Conservation (phyloP, 2,329 filamentous ascomycete genomes). For the Capronia epimyces region DNA sequence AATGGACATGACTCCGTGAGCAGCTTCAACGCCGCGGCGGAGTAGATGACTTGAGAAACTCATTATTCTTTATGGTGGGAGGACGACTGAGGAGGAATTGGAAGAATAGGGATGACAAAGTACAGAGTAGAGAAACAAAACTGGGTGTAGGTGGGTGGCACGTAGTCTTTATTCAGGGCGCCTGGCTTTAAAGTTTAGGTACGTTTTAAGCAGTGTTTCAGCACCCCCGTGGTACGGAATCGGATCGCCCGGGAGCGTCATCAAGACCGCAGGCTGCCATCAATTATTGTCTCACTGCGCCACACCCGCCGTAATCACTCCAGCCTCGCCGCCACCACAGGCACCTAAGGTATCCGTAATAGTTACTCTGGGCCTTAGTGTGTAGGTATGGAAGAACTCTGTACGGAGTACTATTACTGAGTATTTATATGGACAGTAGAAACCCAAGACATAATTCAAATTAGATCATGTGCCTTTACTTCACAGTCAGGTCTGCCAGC, state of each 20-base stretch:
- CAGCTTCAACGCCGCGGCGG: conserved; percentile 36
- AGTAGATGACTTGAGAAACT: conserved; percentile 29
- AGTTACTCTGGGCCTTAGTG: too few species aligned
- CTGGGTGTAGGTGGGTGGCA: background rate
- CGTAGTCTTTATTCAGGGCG: conserved; percentile 1
- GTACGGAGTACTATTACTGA: too few species aligned
- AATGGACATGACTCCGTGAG: conserved; percentile 26
- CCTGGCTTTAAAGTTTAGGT: too few species aligned
- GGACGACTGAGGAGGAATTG: background rate
- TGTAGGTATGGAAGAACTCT: too few species aligned
- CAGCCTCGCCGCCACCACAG: background rate
- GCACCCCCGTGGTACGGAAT: background rate
- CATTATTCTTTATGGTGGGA: conserved; percentile 8
- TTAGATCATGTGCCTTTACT: too few species aligned
- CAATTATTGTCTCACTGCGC: background rate
- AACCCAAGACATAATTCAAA: too few species aligned
- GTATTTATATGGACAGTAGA: too few species aligned
- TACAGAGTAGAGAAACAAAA: background rate
- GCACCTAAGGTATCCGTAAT: too few species aligned
- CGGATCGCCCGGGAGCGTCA: background rate
- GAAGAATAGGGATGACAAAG: background rate
- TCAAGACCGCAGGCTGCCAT: background rate
- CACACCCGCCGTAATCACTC: background rate
- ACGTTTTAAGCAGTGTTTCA: background rate
- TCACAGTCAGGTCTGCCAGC: too few species aligned